Evolutionary conservation across 2,329 filamentous ascomycete species (phyloP), one percentile per base, ranked within the genome.

Genomic region (Anthostomella pinea): DNA sequence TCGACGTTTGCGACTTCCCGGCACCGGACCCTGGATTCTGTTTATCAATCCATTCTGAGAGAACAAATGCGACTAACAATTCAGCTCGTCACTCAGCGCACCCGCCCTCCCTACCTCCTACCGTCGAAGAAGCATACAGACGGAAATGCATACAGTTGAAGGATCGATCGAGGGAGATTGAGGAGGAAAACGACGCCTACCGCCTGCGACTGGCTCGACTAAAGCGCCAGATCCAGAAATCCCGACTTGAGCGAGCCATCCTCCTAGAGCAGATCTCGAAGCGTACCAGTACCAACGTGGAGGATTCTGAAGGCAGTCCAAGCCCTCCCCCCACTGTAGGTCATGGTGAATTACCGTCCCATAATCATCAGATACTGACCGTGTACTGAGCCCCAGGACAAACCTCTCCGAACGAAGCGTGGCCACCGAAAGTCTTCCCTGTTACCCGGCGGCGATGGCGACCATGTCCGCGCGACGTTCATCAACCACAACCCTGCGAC

Each of bases 131-230:
- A 61, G 90, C 91, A 33, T 98, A 97, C 67, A 89, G 93, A 56
- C 81, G 87, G 48, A 97, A 98, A 79, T 97, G 91, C 64, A 88
- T 96, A 59, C 86, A 94, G 54, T 78, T 98, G 15, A 94, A 94
- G 68, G 85, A 87, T 54, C 85, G 93, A 43, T 87, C 93, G 47
- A 85, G 83, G 60, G 90, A 96, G 62, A 87, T 97, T 53, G 90
- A 97, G 62, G 82, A 88, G 42, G 84, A 88, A 57, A 96, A 96
- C 62, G 89, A 95, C 54, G 78, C 85, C 39, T 84, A 87, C 30
- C 80, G 87, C 35, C 70, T 87, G 35, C 85, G 88, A 33, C 85
- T 95, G 46, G 72, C 77, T 25, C 84, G 90, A 30, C 79, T 95
- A 44, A 83, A 86, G 63, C 82, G 90, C 47, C 85, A 87, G 56